These are phyloP conservation scores for Cyclanthera cordifolia DNA, from an alignment of 306 rosid genomes.

Conservation along the genomic window DNA sequence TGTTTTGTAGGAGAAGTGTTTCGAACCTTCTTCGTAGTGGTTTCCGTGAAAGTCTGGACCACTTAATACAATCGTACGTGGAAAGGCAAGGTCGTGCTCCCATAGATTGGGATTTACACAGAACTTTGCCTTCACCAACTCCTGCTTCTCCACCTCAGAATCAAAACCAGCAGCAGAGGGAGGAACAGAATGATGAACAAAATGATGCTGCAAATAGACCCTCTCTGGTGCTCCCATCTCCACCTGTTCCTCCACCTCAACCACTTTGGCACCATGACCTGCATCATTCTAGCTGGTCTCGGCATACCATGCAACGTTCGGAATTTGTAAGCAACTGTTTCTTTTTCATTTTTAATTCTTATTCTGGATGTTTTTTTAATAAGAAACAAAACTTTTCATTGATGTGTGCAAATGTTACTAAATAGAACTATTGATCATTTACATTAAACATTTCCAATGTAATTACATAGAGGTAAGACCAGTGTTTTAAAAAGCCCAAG, in stretches of 20 bases:
- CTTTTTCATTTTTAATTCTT: conserved; percentile 14
- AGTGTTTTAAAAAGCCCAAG: no score
- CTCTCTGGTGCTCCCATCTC: conserved; percentile 66
- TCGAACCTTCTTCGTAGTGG: conserved; percentile 99
- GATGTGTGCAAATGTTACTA: no score
- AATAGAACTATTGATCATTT: no score
- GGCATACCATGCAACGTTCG: conserved; percentile 91
- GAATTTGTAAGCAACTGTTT: conserved; percentile 61
- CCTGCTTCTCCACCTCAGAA: conserved; percentile 62
- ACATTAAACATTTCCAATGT: no score
- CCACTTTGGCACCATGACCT: conserved; percentile 95
- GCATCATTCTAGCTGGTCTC: conserved; percentile 92
- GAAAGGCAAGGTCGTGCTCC: conserved; percentile 93
- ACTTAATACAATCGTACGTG: conserved; percentile 86
- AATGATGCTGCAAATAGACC: conserved; percentile 68
- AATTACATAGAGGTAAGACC: no score
- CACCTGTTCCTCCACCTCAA: conserved; percentile 97
- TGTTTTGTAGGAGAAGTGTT: conserved; percentile 84
- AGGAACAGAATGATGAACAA: conserved; percentile 63
- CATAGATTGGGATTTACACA: conserved; percentile 97
- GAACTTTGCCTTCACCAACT: conserved; percentile 59
- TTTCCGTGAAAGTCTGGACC: conserved; percentile 97
- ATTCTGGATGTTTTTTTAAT: background rate
- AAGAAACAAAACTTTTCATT: no score
- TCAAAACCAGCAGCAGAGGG: conserved; percentile 58